Evolutionary conservation across 179 eudicot species (phyloP).

Genomic region (Corrigiola litoralis): DNA sequence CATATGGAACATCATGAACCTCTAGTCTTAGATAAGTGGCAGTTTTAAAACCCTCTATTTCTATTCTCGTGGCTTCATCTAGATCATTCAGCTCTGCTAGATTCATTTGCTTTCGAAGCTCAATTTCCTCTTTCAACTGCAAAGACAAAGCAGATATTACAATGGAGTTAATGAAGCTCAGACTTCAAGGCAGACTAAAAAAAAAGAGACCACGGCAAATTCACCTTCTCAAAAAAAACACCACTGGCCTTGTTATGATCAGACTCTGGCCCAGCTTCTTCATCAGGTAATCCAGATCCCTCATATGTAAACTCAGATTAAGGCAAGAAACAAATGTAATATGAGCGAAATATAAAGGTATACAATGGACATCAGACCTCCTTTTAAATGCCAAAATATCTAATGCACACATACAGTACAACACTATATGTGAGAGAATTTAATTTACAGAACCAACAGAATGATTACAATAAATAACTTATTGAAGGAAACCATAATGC

Average conservation of each 20-base stretch:
- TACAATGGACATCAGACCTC: no score
- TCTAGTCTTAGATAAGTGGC: conserved; percentile 89
- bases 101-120: conserved; percentile 76
- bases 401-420: no score
- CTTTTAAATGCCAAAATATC: no score
- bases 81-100: conserved; percentile 83
- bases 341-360: no score
- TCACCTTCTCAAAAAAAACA: conserved; percentile 74
- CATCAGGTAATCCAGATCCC: conserved; percentile 53
- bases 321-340: conserved; percentile 62
- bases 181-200: not conserved
- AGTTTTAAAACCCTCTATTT: conserved; percentile 83
- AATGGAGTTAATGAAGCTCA: not conserved
- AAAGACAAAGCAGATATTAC: conserved; percentile 14
- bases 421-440: no score
- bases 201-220: conserved; percentile 2
- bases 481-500: no score
- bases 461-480: no score
- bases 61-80: conserved; percentile 76
- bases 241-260: conserved; percentile 43
- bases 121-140: conserved; percentile 89
- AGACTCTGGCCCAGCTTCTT: conserved; percentile 34
- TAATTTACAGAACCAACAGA: no score
- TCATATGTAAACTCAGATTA: conserved; percentile 50
- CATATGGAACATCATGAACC: conserved; percentile 80